Evolutionary conservation across 768 basidiomycete genomes (phyloP), one percentile per base, ranked within the genome.

Genomic region (Obba rivulosa): DNA sequence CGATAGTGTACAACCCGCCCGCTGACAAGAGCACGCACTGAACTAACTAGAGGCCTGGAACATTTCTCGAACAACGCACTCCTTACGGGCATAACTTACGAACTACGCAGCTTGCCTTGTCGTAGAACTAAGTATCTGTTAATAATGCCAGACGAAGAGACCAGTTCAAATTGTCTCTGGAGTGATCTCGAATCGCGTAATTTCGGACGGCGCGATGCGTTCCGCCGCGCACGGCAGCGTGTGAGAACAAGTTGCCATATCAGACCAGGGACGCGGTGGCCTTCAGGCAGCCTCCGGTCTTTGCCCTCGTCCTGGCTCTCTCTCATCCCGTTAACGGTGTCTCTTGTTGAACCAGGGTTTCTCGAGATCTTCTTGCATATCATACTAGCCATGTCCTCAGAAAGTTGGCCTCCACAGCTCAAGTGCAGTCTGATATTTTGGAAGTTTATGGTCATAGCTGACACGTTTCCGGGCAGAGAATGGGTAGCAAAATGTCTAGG

Each of bases 401-500:
- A 87, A 44, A 83, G 85, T 13, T 89, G 87, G 87, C 87, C 87
- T 7, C 86, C 83, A 52, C 80, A 78, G 59, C 74, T 89, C 53
- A 89, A 89, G 87, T 89, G 55, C 57, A 78, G 50, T 34, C 38
- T 46, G 39, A 9, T 34, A 3, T 28, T 36, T 31, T 31, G 28
- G 7, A 31, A 13, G 28, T 13, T 31, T 31, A 31, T 31, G 5
- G 28, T 31, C 36, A 43, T 36, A 13, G 13, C 28, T 31, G 28
- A 31, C 28, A 41, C 37, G 28, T 49, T n/a, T 41, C 25, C 31
- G 9, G 16, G 14, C 63, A 98, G 94, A 71, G 83, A 87, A 65
- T 97, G 93, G 92, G 94, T 98, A 24, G 90, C 93, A 62, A 85
- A 83, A 68, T 95, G 90, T 63, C 75, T 98, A 21, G 85, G 88